Conservation (phyloP, 140 eudicot species). For the Cichorium intybus region DNA sequence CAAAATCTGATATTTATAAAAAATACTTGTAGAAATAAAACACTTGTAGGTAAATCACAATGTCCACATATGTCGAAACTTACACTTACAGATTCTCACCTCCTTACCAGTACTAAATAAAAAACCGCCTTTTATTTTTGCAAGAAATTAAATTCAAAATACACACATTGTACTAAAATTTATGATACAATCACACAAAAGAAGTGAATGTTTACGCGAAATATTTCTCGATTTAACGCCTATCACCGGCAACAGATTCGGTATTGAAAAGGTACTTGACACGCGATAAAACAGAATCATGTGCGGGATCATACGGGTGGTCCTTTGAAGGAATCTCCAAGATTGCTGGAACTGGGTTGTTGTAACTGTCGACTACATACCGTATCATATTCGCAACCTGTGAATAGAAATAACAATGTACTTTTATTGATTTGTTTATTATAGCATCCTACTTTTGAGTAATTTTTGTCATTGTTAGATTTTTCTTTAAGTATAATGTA, state of each 20-base stretch:
- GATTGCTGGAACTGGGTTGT: conserved; percentile 95
- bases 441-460: too few species aligned
- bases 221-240: conserved; percentile 30
- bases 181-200: conserved; percentile 21
- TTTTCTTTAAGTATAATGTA: too few species aligned
- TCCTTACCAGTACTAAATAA: conserved; percentile 9
- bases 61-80: too few species aligned
- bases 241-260: conserved; percentile 78
- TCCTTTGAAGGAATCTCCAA: conserved; percentile 98
- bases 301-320: conserved; percentile 96
- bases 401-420: background rate
- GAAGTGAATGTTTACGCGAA: background rate
- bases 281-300: conserved; percentile 90
- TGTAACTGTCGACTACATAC: conserved; percentile 93
- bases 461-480: too few species aligned
- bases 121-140: conserved; percentile 26
- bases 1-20: too few species aligned
- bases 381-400: conserved; percentile 94
- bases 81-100: too few species aligned
- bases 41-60: too few species aligned
- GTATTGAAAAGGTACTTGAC: conserved; percentile 83
- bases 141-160: conserved; percentile 23
- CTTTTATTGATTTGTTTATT: background rate
- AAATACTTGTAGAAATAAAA: too few species aligned
- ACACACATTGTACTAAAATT: conserved; percentile 9